These are phyloP conservation scores for Tricholoma furcatifolium DNA, from an alignment of 768 basidiomycete species.

Conservation along the genomic window DNA sequence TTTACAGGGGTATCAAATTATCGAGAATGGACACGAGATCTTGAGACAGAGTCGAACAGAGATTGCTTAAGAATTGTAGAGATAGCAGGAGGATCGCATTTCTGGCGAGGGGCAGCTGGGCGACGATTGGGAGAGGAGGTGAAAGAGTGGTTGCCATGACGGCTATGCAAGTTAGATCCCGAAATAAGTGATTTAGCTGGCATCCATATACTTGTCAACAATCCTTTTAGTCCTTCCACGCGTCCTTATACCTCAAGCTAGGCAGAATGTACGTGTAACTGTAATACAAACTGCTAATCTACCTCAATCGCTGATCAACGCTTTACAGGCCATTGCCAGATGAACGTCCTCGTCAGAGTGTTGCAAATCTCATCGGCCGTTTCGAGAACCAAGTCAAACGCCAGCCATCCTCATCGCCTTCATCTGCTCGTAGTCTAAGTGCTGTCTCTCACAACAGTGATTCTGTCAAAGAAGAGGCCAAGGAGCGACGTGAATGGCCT, in stretches of 20 bases:
- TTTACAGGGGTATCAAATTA: constrained; percentile 63
- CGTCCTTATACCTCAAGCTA: too few species aligned
- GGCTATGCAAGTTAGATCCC: constrained; percentile 9
- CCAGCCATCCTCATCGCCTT: constrained; percentile 40
- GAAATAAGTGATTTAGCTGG: constrained; percentile 3
- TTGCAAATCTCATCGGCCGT: constrained; percentile 87
- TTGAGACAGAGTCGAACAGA: constrained; percentile 26
- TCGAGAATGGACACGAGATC: constrained; percentile 47
- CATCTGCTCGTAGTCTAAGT: constrained; percentile 61
- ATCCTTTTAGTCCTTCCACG: constrained; percentile 14
- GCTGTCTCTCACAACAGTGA: constrained; percentile 66
- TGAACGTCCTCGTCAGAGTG: constrained; percentile 83
- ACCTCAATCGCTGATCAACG: constrained; percentile 10
- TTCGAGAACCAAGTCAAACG: constrained; percentile 83
- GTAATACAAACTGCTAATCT: neutral
- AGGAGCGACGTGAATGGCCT: constrained; percentile 79
- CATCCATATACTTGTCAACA: constrained; percentile 15
- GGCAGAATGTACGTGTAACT: constrained; percentile 35
- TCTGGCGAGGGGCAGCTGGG: constrained; percentile 52
- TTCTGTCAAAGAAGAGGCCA: constrained; percentile 61
- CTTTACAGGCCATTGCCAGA: constrained; percentile 78
- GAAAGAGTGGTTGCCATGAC: constrained; percentile 35
- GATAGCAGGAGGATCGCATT: constrained; percentile 58
- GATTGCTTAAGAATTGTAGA: constrained; percentile 30
- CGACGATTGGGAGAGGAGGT: constrained; percentile 26